Conservation (phyloP, 148 eudicot species). For the Heliamphora exappendiculata region DNA sequence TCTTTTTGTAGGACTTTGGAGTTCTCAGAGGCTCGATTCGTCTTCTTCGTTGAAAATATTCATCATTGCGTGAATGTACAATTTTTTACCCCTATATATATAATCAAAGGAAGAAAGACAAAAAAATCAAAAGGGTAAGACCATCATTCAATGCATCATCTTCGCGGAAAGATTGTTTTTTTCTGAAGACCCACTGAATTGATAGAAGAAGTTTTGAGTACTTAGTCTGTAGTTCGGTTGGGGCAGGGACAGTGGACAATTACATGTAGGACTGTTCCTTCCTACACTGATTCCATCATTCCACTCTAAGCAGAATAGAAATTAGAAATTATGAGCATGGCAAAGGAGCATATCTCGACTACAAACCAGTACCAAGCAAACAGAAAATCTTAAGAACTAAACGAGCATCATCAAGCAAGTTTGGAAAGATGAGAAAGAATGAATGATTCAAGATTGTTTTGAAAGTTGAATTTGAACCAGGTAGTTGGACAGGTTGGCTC, state of each 20-base stretch:
- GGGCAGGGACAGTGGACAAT: not conserved
- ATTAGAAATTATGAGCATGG: not conserved
- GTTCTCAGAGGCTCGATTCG: too few relatives aligned
- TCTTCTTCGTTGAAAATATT: too few relatives aligned
- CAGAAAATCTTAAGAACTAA: not conserved
- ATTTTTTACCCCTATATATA: not conserved
- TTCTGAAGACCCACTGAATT: not conserved
- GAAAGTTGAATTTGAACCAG: not conserved
- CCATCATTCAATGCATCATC: not conserved
- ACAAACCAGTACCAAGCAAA: not conserved
- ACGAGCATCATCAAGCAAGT: not conserved
- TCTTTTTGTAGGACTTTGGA: too few relatives aligned
- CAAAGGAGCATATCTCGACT: not conserved
- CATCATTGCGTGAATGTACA: too few relatives aligned
- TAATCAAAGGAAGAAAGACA: not conserved
- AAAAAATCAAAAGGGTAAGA: not conserved
- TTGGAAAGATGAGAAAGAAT: not conserved
- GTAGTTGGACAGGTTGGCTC: not conserved
- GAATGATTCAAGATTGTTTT: not conserved
- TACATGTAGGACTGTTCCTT: too few relatives aligned
- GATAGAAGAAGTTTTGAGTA: not conserved
- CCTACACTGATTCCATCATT: too few relatives aligned
- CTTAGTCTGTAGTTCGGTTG: not conserved
- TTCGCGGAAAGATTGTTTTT: not conserved
- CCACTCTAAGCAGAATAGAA: too few relatives aligned